Conservation (phyloP, 2,329 filamentous ascomycete species). For the Pseudogymnoascus sp. region DNA sequence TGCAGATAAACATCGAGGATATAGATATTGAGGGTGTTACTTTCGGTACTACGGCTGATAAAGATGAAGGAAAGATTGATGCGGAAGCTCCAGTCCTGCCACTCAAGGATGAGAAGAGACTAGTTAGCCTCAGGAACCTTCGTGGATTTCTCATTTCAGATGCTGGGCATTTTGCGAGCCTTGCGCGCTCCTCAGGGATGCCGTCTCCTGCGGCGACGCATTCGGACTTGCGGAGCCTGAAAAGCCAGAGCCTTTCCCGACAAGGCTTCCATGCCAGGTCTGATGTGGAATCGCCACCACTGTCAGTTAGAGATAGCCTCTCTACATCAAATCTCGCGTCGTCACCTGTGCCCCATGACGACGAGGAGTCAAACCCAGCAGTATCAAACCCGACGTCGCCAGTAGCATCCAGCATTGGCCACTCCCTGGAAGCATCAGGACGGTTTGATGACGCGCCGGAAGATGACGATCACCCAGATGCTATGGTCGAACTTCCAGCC, state of each 20-base stretch:
- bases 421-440: conserved; percentile 15
- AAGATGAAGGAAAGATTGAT: conserved; percentile 5
- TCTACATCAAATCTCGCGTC: not conserved
- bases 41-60: conserved; percentile 29
- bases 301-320: not conserved
- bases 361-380: not conserved
- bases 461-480: conserved; percentile 24
- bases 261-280: not conserved
- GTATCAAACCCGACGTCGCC: not conserved
- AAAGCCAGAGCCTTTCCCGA: conserved; percentile 1
- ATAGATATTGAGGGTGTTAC: conserved; percentile 64
- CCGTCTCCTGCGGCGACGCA: conserved; percentile 50
- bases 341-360: not conserved
- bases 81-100: conserved; percentile 21
- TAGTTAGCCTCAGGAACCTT: conserved; percentile 57
- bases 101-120: conserved; percentile 58
- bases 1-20: conserved; percentile 59
- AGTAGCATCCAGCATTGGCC: not conserved
- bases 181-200: conserved; percentile 52
- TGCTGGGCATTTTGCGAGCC: conserved; percentile 56
- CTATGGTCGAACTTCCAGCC: conserved; percentile 20
- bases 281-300: conserved; percentile 1
- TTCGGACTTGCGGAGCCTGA: conserved; percentile 32
- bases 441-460: conserved; percentile 32
- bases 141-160: conserved; percentile 62